A percentile compares a stretch with the other conserved stretches of the same genome.
Evolutionary conservation across 768 basidiomycete genomes (phyloP).

Genomic region (Mycena capillaripes): DNA sequence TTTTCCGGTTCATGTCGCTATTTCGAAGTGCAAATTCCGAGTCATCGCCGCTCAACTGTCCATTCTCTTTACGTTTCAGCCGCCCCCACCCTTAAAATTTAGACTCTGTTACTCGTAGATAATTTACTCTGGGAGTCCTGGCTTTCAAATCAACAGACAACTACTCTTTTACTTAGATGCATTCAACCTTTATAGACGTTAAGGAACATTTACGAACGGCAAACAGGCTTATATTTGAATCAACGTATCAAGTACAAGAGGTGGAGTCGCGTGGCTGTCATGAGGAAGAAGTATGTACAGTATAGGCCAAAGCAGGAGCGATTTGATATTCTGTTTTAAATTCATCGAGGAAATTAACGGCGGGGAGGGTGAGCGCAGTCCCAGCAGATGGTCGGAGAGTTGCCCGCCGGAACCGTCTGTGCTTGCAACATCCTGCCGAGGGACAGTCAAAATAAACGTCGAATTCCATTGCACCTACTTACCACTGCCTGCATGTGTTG

Average conservation of each 20-base stretch:
- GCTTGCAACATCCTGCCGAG: constrained; percentile 4
- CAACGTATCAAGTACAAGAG: neutral
- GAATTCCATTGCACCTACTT: constrained; percentile 19
- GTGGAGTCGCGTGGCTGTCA: neutral
- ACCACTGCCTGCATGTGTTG: constrained; percentile 58
- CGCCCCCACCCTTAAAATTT: neutral
- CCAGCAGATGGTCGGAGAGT: neutral
- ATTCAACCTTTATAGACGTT: too few relatives aligned
- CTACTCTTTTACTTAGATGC: too few relatives aligned
- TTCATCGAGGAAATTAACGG: neutral
- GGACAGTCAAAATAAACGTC: neutral
- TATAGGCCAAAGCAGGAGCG: neutral
- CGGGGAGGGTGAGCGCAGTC: neutral
- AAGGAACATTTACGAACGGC: neutral
- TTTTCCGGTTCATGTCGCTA: too few relatives aligned
- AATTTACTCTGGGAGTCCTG: too few relatives aligned
- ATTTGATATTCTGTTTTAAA: neutral
- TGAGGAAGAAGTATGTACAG: neutral
- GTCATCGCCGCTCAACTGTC: too few relatives aligned
- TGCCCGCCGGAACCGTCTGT: neutral
- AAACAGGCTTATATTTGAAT: neutral
- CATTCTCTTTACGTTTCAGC: too few relatives aligned
- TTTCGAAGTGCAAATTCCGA: too few relatives aligned
- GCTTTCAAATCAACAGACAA: neutral
- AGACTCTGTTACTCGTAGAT: too few relatives aligned